Base-by-base conservation (phyloP, 176 grass and related monocot genomes). In the Ampelocalamus luodianensis region DNA sequence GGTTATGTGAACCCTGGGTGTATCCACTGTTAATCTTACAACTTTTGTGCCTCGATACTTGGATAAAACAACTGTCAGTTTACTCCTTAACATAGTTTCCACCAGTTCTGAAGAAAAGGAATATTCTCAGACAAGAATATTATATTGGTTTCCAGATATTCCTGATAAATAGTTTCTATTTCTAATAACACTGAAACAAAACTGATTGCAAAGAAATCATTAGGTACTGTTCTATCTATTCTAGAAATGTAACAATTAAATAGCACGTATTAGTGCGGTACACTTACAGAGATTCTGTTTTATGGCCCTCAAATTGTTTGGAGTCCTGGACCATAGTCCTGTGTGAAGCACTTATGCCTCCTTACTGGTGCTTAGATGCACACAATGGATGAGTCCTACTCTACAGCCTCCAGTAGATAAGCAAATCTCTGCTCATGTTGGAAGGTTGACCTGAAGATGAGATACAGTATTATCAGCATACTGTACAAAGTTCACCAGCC, bases 251-350 rank as follows among this genome's bases (percentile, higher is more conserved):
- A 84, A 84, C 58, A 55, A 48, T 68, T 87, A 76, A 70, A 85
- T 79, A 84, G 85, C 76, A 87, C 74, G 80, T 80, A 74, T 79
- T 79, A 80, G 76, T 84, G 76, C 54, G 72, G 64, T 76, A 69
- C 70, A 91, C 89, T 91, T 91, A 91, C 89, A 84, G 68, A 87
- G 72, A 71, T 71, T 83, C 29, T 88, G 42, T 78, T 45, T 69
- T 68, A 90, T 84, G 76, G 69, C 69, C 68, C 43, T 64, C 80
- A 80, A 87, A 69, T 83, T 79, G 80, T 70, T 75, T 80, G 69
- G 43, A 84, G 43, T 79, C 62, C 50, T 62, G 80, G 61, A 84
- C 44, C 75, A 45, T 72, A 80, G 68, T 84, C 56, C 76, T 80
- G 34, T n/a, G 64, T 75, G 51, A 68, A 79, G 75, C 61, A 70